phyloP scores from a whole-genome alignment of 352 stramenopile genomes.

The Phytophthora kernoviae region DNA sequence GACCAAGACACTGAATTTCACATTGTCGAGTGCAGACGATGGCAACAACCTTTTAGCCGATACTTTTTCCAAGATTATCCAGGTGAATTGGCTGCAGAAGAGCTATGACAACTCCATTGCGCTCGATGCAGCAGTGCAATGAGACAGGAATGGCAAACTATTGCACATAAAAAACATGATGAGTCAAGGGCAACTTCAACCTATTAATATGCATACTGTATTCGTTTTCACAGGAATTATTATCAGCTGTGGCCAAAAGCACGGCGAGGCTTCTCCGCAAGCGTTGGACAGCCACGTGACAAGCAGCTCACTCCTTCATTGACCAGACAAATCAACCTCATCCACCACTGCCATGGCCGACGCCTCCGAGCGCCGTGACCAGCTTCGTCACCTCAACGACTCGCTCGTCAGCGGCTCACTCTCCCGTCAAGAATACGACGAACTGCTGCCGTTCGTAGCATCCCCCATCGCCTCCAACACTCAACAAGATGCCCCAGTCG shows the following conservation, averaged over 20 bases:
- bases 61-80: constrained; percentile 42
- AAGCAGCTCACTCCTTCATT: constrained; percentile 15
- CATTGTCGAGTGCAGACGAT: constrained; percentile 13
- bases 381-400: constrained; percentile 43
- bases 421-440: constrained; percentile 43
- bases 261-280: constrained; percentile 3
- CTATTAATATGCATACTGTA: too few relatives aligned
- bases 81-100: constrained; percentile 78
- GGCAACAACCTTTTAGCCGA: constrained; percentile 25
- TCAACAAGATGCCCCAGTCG: too few relatives aligned
- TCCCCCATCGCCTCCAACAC: constrained; percentile 10
- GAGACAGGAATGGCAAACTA: not conserved
- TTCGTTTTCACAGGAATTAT: too few relatives aligned
- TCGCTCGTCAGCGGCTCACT: constrained; percentile 38
- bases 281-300: constrained; percentile 5
- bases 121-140: constrained; percentile 15
- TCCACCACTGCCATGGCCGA: constrained; percentile 14
- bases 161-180: not conserved
- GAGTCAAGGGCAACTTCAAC: too few relatives aligned
- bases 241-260: constrained; percentile 8
- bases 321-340: too few relatives aligned
- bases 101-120: constrained; percentile 46
- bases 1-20: constrained; percentile 59
- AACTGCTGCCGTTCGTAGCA: constrained; percentile 43
- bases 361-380: constrained; percentile 23